phyloP scores from a whole-genome alignment of 257 asterid species.

The Orobanche coerulescens region DNA sequence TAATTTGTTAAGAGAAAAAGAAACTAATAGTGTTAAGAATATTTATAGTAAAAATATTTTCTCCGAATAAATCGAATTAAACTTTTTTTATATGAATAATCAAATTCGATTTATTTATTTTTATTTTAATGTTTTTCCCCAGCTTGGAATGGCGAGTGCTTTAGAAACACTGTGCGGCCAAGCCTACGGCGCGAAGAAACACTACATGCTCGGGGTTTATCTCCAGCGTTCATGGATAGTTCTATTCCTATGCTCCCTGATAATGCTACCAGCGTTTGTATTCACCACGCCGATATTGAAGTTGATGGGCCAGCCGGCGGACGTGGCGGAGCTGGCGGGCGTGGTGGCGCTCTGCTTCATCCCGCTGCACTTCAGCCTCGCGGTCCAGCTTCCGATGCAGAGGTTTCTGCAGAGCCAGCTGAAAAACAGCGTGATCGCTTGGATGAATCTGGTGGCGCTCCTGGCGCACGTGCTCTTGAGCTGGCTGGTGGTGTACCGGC shows the following conservation, averaged over 20 bases:
- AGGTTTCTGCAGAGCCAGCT: conserved; percentile 84
- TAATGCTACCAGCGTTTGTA: conserved; percentile 42
- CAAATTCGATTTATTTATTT: background rate
- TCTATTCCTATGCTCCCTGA: conserved; percentile 35
- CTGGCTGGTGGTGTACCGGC: conserved; percentile 44
- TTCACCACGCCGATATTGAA: conserved; percentile 58
- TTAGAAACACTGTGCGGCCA: conserved; percentile 90
- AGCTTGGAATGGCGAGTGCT: conserved; percentile 93
- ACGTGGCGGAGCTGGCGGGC: conserved; percentile 77
- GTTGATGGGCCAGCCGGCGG: conserved; percentile 60
- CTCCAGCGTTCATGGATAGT: conserved; percentile 83
- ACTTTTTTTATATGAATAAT: too few species aligned
- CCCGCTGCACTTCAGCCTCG: conserved; percentile 77
- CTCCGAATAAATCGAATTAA: too few species aligned
- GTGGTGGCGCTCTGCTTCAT: conserved; percentile 44
- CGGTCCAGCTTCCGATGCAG: conserved; percentile 62
- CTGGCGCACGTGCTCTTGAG: conserved; percentile 37
- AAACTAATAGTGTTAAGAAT: too few species aligned
- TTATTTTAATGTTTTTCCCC: background rate
- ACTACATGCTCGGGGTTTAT: conserved; percentile 70
- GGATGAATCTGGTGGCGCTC: conserved; percentile 42
- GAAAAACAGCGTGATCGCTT: conserved; percentile 56
- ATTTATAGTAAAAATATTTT: too few species aligned
- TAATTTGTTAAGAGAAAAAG: too few species aligned
- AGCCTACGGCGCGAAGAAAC: conserved; percentile 69